Conservation (phyloP, 2,329 filamentous ascomycete species). For the Cytospora leucostoma region DNA sequence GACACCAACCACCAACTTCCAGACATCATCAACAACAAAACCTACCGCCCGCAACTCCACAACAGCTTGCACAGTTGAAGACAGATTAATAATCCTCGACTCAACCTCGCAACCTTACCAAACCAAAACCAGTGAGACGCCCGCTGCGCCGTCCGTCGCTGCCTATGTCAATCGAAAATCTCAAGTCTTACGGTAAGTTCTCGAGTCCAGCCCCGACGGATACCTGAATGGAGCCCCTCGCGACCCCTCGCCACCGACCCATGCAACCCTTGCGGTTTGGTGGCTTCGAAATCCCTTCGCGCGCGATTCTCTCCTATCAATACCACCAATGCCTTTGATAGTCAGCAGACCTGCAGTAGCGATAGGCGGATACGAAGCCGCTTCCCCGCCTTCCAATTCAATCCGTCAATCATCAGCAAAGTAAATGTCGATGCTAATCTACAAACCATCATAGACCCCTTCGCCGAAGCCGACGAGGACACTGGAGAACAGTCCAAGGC, state of each 20-base stretch:
- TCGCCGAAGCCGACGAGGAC: constrained; percentile 99
- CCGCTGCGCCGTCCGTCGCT: constrained; percentile 55
- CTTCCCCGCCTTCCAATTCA: constrained; percentile 10
- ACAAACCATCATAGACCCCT: constrained; percentile 73
- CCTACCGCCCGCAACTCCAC: constrained; percentile 22
- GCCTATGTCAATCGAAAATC: constrained; percentile 97
- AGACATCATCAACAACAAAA: constrained; percentile 18
- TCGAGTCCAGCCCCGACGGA: background rate
- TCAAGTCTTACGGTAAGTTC: constrained; percentile 57
- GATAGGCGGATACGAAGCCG: background rate
- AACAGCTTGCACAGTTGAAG: constrained; percentile 20
- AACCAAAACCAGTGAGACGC: constrained; percentile 48
- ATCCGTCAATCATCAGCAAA: constrained; percentile 8
- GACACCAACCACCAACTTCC: constrained; percentile 13
- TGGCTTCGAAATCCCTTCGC: background rate
- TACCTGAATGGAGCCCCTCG: background rate
- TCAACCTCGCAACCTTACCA: constrained; percentile 30
- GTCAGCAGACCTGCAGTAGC: background rate
- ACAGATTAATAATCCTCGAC: constrained; percentile 15
- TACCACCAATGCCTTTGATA: background rate
- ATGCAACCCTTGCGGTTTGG: background rate
- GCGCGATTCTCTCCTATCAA: background rate
- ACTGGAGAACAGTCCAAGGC: constrained; percentile 92
- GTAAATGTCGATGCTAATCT: constrained; percentile 34
- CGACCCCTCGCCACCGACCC: background rate